Evolutionary conservation across 2,329 filamentous ascomycete species (phyloP), one percentile per base, ranked within the genome.

Genomic region (Paramyrothecium roridum): DNA sequence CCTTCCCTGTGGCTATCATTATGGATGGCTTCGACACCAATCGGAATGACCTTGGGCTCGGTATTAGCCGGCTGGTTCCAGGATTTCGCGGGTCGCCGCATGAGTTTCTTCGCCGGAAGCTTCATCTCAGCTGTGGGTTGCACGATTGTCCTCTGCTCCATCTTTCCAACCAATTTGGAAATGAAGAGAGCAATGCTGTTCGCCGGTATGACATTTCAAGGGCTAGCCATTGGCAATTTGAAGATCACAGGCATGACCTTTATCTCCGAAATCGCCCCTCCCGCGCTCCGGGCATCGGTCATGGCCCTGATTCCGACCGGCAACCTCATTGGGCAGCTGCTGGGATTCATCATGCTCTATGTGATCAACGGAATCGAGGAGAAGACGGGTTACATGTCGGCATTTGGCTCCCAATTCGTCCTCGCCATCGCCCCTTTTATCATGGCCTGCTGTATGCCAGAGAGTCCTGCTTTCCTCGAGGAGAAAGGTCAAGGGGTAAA

Each of bases 171-270:
- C 0, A 21, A 53, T 2, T 37, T 61, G 1, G 21, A 56, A 1
- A 48, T 46, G 0, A 69, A 61, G 49, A 56, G 68, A 0, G 56
- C 56, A n/a, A 48, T 67, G 33, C 61, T 70, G n/a, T 63, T 62
- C 0, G 59, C 50, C 2, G 68, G 68, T 0, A 54, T 65, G 50
- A 59, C 59, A 0, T 53, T 69, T 0, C 67, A 70, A 3, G 68
- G 67, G 2, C 55, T 65, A 6, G 59, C 67, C 0, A 62, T 69
- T 2, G 65, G 65, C 10, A 53, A 63, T 1, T 59, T 68, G 34
- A 65, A 61, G n/a, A 61, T 63, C 1, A 64, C 61, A 1, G 61
- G 59, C 21, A 56, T 66, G 11, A 67, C 67, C 1, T 67, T 95
- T 54, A 61, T 69, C 1, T 69, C 67, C 0, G 66, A 69, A 22